These are phyloP conservation scores for Hemileia vastatrix DNA, from an alignment of 1,284 basidiomycete species.

Conservation along the genomic window DNA sequence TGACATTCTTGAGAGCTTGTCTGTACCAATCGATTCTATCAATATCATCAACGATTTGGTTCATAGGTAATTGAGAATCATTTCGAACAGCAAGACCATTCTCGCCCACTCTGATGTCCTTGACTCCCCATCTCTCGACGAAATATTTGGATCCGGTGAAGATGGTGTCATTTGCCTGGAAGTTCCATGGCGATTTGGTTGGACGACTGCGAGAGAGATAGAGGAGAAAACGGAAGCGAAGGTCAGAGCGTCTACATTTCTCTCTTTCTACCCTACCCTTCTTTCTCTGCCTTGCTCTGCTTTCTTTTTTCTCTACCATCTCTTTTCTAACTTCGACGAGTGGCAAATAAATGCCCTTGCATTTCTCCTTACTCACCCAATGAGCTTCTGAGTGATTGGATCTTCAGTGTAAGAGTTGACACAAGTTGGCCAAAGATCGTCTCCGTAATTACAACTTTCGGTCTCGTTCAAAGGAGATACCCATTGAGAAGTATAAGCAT, in stretches of 20 bases:
- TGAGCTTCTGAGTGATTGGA: neutral
- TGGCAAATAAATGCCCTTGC: too few species aligned
- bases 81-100: slow-evolving; percentile 14
- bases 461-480: slow-evolving; percentile 5
- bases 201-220: neutral
- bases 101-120: slow-evolving; percentile 18
- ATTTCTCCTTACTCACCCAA: neutral
- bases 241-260: too few species aligned
- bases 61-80: neutral
- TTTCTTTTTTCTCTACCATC: too few species aligned
- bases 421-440: slow-evolving; percentile 16
- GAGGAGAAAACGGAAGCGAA: too few species aligned
- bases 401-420: neutral
- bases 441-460: slow-evolving; percentile 1
- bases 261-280: too few species aligned
- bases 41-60: slow-evolving; percentile 13
- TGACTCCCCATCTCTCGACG: slow-evolving; percentile 7
- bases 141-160: slow-evolving; percentile 8
- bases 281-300: too few species aligned
- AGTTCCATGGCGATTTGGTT: slow-evolving; percentile 15
- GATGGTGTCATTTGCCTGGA: slow-evolving; percentile 18
- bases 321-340: too few species aligned
- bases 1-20: slow-evolving; percentile 9
- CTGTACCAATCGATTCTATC: slow-evolving; percentile 24
- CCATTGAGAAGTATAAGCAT: slow-evolving; percentile 17